A percentile compares a stretch with the other conserved stretches of the same genome.
Evolutionary conservation across 805 yeast genomes (phyloP).

Genomic region (Candida nemodendra): DNA sequence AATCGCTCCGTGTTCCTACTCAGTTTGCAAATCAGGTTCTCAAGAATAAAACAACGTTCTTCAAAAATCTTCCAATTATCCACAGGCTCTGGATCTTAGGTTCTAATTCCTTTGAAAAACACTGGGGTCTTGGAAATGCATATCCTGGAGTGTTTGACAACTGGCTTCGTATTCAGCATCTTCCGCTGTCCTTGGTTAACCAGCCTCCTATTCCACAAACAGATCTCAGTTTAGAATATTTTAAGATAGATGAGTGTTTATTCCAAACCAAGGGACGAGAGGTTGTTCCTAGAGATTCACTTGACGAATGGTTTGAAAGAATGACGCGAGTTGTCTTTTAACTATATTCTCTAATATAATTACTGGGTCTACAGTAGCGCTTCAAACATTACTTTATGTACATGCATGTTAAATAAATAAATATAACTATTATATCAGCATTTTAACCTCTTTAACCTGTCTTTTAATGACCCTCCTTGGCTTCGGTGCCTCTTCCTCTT

Average conservation of each 20-base stretch:
- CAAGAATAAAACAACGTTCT: slow-evolving; percentile 26
- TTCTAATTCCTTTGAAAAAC: slow-evolving; percentile 49
- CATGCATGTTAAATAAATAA: slow-evolving; percentile 4
- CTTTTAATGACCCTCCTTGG: slow-evolving; percentile 1
- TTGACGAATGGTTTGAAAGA: slow-evolving; percentile 46
- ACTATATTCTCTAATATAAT: background rate
- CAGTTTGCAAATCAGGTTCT: slow-evolving; percentile 31
- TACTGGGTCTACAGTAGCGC: background rate
- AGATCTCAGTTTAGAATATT: slow-evolving; percentile 32
- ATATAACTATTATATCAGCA: slow-evolving; percentile 9
- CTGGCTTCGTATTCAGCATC: slow-evolving; percentile 56
- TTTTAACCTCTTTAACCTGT: slow-evolving; percentile 9
- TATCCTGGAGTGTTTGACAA: slow-evolving; percentile 56
- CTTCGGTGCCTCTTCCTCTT: slow-evolving; percentile 4
- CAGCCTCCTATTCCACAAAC: slow-evolving; percentile 10
- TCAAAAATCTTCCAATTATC: slow-evolving; percentile 31
- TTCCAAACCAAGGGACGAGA: slow-evolving; percentile 38
- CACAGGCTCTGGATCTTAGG: slow-evolving; percentile 46
- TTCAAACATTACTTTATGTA: background rate
- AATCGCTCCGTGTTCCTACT: slow-evolving; percentile 40
- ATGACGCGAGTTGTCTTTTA: slow-evolving; percentile 19
- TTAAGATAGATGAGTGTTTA: slow-evolving; percentile 49
- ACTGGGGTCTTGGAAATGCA: slow-evolving; percentile 53
- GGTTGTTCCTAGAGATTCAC: slow-evolving; percentile 43
- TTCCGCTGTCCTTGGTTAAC: slow-evolving; percentile 41